Evolutionary conservation across 1,284 basidiomycete genomes (phyloP), one percentile per base, ranked within the genome.

Genomic region (Microbotryum saponariae): DNA sequence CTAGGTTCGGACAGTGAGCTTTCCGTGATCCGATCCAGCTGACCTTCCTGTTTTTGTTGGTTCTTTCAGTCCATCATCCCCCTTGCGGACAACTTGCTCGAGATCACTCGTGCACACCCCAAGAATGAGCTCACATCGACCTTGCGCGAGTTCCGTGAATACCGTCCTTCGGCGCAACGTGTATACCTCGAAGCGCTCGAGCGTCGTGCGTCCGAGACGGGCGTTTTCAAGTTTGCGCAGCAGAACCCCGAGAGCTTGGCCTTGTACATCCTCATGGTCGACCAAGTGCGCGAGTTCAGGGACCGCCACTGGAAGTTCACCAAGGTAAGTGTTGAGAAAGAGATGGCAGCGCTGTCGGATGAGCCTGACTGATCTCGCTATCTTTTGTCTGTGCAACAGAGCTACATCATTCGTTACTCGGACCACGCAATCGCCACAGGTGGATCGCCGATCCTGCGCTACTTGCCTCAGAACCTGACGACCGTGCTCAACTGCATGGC

Each of bases 281-380:
- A 74, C 44, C 73, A 74, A 56, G 62, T 70, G 10, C 60, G 73
- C 18, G 73, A 74, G 54, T 69, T 74, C 66, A 62, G 73, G 6
- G 65, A 71, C 61, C 50, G 73, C 47, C 61, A 52, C 57, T 60
- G 48, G 47, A 42, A 60, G 7, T 51, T 58, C 33, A 45, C 45
- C 45, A 46, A 51, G 56, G 46, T 42, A 4, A 42, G 59, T 45
- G 23, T n/a, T 25, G n/a, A n/a, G 20, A 21, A 18, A 16, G n/a
- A 14, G 20, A 21, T 14, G 21, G 3, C 20, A 16, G 20, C 10
- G 16, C 16, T 27, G 27, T 51, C 7, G 23, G 12, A 14, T 5
- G 5, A 42, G 20, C 2, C 27, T 23, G 20, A 47, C 45, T 46
- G 8, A 54, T 9, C 5, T 29, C 29, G 29, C 29, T 6, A 18